phyloP scores from a whole-genome alignment of 129 eudicot genomes.

The Oenanthe sinensis region DNA sequence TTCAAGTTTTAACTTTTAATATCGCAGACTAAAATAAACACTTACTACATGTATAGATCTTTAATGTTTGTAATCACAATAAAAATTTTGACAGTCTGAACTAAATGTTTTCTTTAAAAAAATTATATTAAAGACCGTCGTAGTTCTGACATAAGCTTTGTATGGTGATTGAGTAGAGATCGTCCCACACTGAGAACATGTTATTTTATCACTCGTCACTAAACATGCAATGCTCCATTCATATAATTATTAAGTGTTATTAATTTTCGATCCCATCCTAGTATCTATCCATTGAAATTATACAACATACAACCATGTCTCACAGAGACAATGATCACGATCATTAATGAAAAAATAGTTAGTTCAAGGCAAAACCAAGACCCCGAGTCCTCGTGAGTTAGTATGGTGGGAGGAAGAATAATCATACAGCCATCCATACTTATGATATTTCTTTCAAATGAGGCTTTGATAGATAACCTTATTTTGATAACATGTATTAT shows the following conservation, averaged over 20 bases:
- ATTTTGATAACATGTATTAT: not conserved
- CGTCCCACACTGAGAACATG: not conserved
- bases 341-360: not conserved
- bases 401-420: not conserved
- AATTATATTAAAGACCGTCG: not conserved
- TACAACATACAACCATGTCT: not conserved
- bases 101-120: not conserved
- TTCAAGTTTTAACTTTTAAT: not conserved
- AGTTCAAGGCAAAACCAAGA: not conserved
- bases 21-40: not conserved
- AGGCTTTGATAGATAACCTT: not conserved
- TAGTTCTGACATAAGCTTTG: not conserved
- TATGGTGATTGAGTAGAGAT: too few species aligned
- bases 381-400: not conserved
- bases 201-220: not conserved
- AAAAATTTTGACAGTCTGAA: not conserved
- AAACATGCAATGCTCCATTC: not conserved
- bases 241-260: not conserved
- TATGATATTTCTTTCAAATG: not conserved
- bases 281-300: not conserved
- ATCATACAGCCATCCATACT: not conserved
- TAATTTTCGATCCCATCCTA: not conserved
- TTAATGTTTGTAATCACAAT: not conserved
- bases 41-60: not conserved
- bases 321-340: not conserved